Conservation (phyloP, 2,329 filamentous ascomycete genomes). For the Pestalotiopsis sp. region DNA sequence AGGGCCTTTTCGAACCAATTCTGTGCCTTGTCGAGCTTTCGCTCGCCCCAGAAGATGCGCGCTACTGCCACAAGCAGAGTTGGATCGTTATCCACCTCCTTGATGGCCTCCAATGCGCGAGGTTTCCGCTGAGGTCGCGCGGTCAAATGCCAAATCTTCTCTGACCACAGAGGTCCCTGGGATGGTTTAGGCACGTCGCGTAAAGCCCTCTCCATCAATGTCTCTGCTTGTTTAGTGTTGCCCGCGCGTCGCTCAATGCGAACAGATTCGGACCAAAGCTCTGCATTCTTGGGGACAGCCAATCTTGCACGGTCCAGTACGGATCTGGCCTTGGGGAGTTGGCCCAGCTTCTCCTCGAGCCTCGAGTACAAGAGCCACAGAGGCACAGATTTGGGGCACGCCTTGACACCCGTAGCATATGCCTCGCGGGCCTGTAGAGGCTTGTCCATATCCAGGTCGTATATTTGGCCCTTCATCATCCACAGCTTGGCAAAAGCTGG, state of each 20-base stretch:
- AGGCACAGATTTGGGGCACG: constrained; percentile 80
- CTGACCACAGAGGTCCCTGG: constrained; percentile 83
- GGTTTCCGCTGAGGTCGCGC: constrained; percentile 90
- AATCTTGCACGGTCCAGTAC: constrained; percentile 90
- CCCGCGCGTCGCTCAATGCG: constrained; percentile 87
- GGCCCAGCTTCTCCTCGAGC: constrained; percentile 82
- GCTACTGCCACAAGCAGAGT: constrained; percentile 89
- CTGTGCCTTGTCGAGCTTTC: constrained; percentile 89
- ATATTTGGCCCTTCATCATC: constrained; percentile 99
- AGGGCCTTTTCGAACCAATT: constrained; percentile 98
- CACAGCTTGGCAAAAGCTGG: constrained; percentile 86
- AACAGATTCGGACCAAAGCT: constrained; percentile 92
- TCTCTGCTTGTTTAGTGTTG: constrained; percentile 82
- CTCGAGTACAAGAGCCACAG: constrained; percentile 89
- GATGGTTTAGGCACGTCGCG: constrained; percentile 81
- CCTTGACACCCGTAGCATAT: constrained; percentile 84
- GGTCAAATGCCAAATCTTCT: constrained; percentile 95
- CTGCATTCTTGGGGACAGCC: constrained; percentile 80
- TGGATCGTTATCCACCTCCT: constrained; percentile 93
- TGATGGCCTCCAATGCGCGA: constrained; percentile 89
- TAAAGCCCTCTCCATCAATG: constrained; percentile 89
- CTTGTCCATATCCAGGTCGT: constrained; percentile 75
- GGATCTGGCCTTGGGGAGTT: constrained; percentile 88
- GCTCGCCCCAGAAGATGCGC: constrained; percentile 93
- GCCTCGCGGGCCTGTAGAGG: constrained; percentile 85